phyloP scores from a whole-genome alignment of 306 rosid species.

The Nissolia schottii region DNA sequence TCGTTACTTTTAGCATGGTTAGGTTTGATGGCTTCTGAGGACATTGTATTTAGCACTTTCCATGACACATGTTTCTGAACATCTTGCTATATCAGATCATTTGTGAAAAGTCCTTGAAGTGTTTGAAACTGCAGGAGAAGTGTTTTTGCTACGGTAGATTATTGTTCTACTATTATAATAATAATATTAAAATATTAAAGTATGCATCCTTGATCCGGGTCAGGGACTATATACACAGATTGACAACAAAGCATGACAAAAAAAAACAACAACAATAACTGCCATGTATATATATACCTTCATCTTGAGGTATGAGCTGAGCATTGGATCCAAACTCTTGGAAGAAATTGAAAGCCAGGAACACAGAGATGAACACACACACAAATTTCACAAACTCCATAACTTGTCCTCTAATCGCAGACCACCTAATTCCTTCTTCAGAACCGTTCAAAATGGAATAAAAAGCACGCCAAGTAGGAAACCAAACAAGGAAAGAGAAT shows the following conservation, averaged over 20 bases:
- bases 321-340: constrained; percentile 45
- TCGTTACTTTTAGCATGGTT: constrained; percentile 47
- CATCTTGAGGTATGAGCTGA: constrained; percentile 55
- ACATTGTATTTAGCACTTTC: constrained; percentile 61
- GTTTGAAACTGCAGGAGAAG: constrained; percentile 26
- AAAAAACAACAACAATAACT: no score
- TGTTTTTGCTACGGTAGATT: constrained; percentile 20
- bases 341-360: constrained; percentile 39
- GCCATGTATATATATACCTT: no score
- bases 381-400: no score
- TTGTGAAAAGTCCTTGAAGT: constrained; percentile 66
- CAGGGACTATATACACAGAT: no score
- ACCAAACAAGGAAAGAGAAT: no score
- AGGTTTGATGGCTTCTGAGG: constrained; percentile 74
- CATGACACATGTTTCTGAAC: constrained; percentile 84
- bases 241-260: no score
- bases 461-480: no score
- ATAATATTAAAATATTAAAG: no score
- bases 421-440: no score
- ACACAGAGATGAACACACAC: constrained; percentile 20
- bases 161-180: background rate
- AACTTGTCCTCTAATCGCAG: no score
- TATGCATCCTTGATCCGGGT: constrained; percentile 7
- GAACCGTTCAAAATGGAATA: no score
- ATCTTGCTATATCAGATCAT: constrained; percentile 71